Evolutionary conservation across 1,284 basidiomycete genomes (phyloP), one percentile per base, ranked within the genome.

Genomic region (Heterobasidion annosum): DNA sequence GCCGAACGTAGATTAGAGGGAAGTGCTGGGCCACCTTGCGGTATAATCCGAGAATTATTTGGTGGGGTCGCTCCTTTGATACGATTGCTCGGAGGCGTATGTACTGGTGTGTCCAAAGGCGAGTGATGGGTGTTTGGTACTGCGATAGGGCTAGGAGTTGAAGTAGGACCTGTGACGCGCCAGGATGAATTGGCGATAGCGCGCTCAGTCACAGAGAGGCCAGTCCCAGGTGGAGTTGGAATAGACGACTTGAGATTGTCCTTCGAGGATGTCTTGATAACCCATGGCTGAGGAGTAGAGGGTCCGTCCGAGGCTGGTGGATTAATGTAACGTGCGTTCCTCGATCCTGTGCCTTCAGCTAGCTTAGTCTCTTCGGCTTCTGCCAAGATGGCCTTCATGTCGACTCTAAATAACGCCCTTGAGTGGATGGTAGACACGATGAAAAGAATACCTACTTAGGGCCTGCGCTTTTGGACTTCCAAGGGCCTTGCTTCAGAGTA

Each of bases 341-440:
- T 10, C 7, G 2, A n/a, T 40, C 37, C 37, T 40, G 12, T 3
- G 34, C 7, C 19, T 18, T 52, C 55, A 19, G 42, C 2, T 54
- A 51, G 18, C 50, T 58, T 16, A 13, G 37, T n/a, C 57, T 34
- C 48, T 61, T 81, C 80, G 0, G 83, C 81, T 65, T 93, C 90
- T 0, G 88, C 91, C 82, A 97, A 93, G 58, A 98, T 85, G 18
- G 81, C 74, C 61, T 89, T 85, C 75, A 97, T 83, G 64, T 96
- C 91, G 8, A 85, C 79, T 33, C 87, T 91, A 59, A 53, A 54
- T n/a, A 16, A 42, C 43, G 19, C 56, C 56, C 52, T 48, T 37
- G 40, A 52, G 48, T 49, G 25, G 44, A 44, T 53, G 37, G 51
- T 2, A 43, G 15, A 53, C 25, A 44, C 13, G 32, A 35, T 50